Evolutionary conservation across 73 alveolate species (phyloP), one percentile per base, ranked within the genome.

Genomic region (Symbiodinium pilosum): DNA sequence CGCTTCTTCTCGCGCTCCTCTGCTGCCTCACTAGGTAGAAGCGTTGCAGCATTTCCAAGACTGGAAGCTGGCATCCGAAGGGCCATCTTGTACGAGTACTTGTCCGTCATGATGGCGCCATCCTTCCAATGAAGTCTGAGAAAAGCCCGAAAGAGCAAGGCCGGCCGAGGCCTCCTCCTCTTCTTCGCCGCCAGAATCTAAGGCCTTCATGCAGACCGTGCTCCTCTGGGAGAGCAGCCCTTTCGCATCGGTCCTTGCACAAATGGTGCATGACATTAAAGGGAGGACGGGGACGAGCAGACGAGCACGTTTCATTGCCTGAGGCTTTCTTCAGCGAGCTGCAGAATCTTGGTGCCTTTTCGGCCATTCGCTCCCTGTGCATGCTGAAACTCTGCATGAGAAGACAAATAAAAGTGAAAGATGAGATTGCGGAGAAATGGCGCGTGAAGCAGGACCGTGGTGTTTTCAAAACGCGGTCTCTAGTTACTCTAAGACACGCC

Each of bases 61-160:
- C n/a, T 44, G 44, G 54, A 8, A 14, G 83, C 93, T n/a, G n/a
- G n/a, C n/a, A n/a, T n/a, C n/a, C n/a, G n/a, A n/a, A n/a, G n/a
- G 54, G 43, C 96, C 97, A 64, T 91, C 88, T 91, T 91, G 85
- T 91, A 91, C 89, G 97, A 91, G 88, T 91, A 91, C 56, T 91
- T 91, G 77, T 24, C 51, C 75, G 97, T 91, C 97, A 91, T 91
- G 88, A 91, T 91, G 52, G 97, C 89, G 51, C 97, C 97, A 73
- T 91, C 81, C 81, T 64, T 14, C 81, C 40, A 64, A 6, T 28
- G 9, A 64, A 9, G 30, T 20, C 38, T n/a, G 41, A 26, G 30
- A 9, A 14, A 64, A 1, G 81, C 39, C 20, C 41, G 38, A 64
- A 64, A 26, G 16, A 20, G 38, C 1, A 47, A 9, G 6, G 59